A percentile compares a stretch with the other conserved stretches of the same genome.
phyloP scores from a whole-genome alignment of 2,329 filamentous ascomycete genomes.

The Cephalotrichum gorgonifer region DNA sequence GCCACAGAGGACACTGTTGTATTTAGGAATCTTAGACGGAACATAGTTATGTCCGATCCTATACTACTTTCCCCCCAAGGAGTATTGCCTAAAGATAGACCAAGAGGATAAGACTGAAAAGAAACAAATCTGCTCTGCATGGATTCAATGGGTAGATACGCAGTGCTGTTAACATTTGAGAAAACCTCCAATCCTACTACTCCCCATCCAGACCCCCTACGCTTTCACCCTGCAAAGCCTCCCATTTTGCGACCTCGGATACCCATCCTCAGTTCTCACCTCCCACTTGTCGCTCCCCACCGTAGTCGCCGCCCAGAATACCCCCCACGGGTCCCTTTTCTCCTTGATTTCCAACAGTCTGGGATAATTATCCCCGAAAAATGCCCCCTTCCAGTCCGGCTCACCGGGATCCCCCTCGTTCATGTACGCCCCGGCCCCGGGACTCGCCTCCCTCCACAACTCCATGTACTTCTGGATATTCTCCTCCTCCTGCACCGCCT shows the following conservation, averaged over 20 bases:
- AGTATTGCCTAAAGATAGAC: no score
- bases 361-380: slow-evolving; percentile 36
- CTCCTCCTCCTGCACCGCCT: slow-evolving; percentile 11
- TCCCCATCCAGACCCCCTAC: no score
- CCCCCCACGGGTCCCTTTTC: slow-evolving; percentile 29
- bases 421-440: slow-evolving; percentile 32
- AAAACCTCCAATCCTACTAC: no score
- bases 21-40: no score
- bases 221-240: slow-evolving; percentile 20
- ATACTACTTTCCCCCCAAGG: no score
- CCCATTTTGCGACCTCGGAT: slow-evolving; percentile 21
- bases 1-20: no score
- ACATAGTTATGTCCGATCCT: no score
- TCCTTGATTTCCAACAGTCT: slow-evolving; percentile 32
- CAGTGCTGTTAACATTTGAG: no score
- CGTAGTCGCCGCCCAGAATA: slow-evolving; percentile 36
- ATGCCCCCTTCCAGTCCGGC: slow-evolving; percentile 30
- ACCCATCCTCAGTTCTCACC: slow-evolving; percentile 17
- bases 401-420: slow-evolving; percentile 42
- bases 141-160: no score
- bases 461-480: slow-evolving; percentile 14
- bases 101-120: no score
- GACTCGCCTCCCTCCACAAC: slow-evolving; percentile 22
- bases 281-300: slow-evolving; percentile 42
- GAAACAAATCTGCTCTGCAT: no score